A percentile compares a stretch with the other conserved stretches of the same genome.
phyloP scores from a whole-genome alignment of 129 eudicot genomes.

The Ambrosia artemisiifolia region DNA sequence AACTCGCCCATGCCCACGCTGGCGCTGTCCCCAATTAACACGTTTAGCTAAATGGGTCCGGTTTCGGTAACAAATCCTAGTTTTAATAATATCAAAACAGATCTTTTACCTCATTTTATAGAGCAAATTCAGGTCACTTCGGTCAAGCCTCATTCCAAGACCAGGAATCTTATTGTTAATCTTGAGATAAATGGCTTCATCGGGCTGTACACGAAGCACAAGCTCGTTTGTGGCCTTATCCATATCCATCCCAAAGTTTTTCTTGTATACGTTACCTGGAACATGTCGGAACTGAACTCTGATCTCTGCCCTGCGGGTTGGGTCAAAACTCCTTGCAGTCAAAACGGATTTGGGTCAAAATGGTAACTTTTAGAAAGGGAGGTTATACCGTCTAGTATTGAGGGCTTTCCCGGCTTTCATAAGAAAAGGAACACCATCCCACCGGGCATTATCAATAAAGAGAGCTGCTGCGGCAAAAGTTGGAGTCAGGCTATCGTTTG shows the following conservation, averaged over 20 bases:
- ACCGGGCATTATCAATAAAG: slow-evolving; percentile 86
- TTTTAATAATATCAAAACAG: not conserved
- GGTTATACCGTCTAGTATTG: slow-evolving; percentile 44
- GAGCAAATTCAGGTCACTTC: slow-evolving; percentile 88
- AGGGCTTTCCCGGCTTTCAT: slow-evolving; percentile 99
- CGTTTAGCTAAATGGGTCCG: no score
- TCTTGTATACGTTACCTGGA: slow-evolving; percentile 83
- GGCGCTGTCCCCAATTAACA: no score
- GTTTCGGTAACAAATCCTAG: no score
- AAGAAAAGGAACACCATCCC: slow-evolving; percentile 97
- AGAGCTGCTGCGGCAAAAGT: slow-evolving; percentile 97
- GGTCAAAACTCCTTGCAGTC: not conserved
- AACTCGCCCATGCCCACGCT: no score
- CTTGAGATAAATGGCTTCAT: slow-evolving; percentile 87
- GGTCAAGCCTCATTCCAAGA: slow-evolving; percentile 90
- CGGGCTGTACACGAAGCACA: slow-evolving; percentile 89
- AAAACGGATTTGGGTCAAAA: not conserved
- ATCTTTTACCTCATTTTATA: slow-evolving; percentile 55
- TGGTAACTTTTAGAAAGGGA: not conserved
- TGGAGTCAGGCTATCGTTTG: slow-evolving; percentile 73
- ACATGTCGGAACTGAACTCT: slow-evolving; percentile 97
- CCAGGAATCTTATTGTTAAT: slow-evolving; percentile 94
- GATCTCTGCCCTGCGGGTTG: slow-evolving; percentile 69
- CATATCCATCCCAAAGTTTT: slow-evolving; percentile 67
- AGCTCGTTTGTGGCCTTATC: slow-evolving; percentile 92